Evolutionary conservation across 2,329 filamentous ascomycete genomes (phyloP).

Genomic region (Myriosclerotinia curreyana): DNA sequence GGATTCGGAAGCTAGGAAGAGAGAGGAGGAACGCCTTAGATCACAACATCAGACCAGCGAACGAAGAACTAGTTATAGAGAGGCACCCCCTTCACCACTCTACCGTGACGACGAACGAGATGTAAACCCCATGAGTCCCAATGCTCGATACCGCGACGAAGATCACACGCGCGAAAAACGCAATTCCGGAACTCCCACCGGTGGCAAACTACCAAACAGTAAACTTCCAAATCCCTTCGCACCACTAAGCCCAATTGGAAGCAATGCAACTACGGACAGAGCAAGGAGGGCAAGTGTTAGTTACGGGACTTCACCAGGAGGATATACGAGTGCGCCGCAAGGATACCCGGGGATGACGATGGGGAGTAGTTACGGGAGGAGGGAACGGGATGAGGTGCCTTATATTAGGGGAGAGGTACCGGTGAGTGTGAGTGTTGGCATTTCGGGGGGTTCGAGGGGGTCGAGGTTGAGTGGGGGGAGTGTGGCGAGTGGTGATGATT

Average conservation of each 20-base stretch:
- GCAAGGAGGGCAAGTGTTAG: slow-evolving; percentile 18
- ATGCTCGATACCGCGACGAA: neutral
- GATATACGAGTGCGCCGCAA: slow-evolving; percentile 13
- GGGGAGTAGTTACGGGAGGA: neutral
- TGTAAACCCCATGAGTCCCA: no score
- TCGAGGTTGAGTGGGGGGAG: slow-evolving; percentile 9
- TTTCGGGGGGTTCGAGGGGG: neutral
- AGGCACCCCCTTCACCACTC: neutral
- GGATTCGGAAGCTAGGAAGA: neutral
- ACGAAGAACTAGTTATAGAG: slow-evolving; percentile 6
- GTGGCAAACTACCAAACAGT: neutral
- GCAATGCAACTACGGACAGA: neutral
- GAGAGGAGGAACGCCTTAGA: neutral
- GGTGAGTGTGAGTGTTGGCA: neutral
- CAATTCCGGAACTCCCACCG: neutral
- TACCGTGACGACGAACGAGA: neutral
- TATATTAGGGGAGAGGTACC: slow-evolving; percentile 17
- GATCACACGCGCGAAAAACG: slow-evolving; percentile 3
- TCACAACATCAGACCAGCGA: slow-evolving; percentile 1
- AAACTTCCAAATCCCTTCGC: slow-evolving; percentile 12
- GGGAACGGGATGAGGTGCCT: slow-evolving; percentile 5
- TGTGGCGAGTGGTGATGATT: neutral
- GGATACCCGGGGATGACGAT: slow-evolving; percentile 2
- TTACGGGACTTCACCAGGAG: neutral
- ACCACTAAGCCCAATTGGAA: neutral